Conservation (phyloP, 176 grass and related monocot species). For the Ampelocalamus luodianensis region DNA sequence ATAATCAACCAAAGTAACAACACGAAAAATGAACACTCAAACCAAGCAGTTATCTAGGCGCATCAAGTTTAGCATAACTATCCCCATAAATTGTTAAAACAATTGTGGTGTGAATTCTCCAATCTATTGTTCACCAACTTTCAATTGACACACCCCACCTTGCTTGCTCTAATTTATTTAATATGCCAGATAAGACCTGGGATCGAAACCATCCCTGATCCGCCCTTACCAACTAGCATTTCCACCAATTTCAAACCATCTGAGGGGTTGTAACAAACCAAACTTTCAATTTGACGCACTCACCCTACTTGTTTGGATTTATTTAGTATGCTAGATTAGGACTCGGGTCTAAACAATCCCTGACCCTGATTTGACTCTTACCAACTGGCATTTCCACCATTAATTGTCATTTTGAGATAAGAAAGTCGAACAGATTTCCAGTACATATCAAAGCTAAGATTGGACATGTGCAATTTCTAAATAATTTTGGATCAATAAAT, state of each 20-base stretch:
- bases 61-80: slow-evolving; percentile 21
- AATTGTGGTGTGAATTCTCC: not conserved
- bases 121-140: slow-evolving; percentile 18
- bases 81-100: slow-evolving; percentile 21
- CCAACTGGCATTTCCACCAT: slow-evolving; percentile 4
- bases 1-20: slow-evolving; percentile 42
- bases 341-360: slow-evolving; percentile 6
- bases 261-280: not conserved
- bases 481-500: slow-evolving; percentile 23
- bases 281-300: slow-evolving; percentile 3
- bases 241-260: slow-evolving; percentile 23
- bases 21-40: slow-evolving; percentile 18
- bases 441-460: slow-evolving; percentile 9
- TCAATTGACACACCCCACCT: not conserved
- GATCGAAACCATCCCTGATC: slow-evolving; percentile 2
- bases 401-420: slow-evolving; percentile 26
- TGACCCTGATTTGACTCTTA: slow-evolving; percentile 17
- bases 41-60: not conserved
- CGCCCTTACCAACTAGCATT: not conserved
- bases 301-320: slow-evolving; percentile 12
- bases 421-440: not conserved
- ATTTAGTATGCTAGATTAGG: slow-evolving; percentile 2
- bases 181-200: not conserved
- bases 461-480: not conserved
- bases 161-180: slow-evolving; percentile 22